Percentiles rank a stretch among this genome's conserved stretches.
Evolutionary conservation across 805 yeast species (phyloP).

Genomic region (Suhomyces canberraensis): DNA sequence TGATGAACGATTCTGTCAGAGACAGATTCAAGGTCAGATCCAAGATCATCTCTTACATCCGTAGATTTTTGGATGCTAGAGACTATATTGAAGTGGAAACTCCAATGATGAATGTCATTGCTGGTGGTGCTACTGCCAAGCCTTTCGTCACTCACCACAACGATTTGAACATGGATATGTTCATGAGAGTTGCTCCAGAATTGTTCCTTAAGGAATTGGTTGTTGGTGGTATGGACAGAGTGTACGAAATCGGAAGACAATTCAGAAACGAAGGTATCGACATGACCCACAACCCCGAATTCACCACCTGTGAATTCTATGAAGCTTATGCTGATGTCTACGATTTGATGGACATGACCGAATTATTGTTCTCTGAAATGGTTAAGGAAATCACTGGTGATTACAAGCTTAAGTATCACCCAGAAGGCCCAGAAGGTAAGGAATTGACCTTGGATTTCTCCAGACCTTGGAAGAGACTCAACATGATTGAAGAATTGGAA

Average conservation of each 20-base stretch:
- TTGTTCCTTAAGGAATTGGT: slow-evolving; percentile 92
- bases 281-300: slow-evolving; percentile 98
- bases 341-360: slow-evolving; percentile 94
- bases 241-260: slow-evolving; percentile 97
- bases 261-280: slow-evolving; percentile 99
- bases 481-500: slow-evolving; percentile 96
- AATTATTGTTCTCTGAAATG: slow-evolving; percentile 91
- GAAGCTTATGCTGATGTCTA: slow-evolving; percentile 97
- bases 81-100: slow-evolving; percentile 95
- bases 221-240: slow-evolving; percentile 98
- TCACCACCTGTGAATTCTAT: slow-evolving; percentile 97
- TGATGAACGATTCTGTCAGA: slow-evolving; percentile 85
- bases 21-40: slow-evolving; percentile 86
- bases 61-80: slow-evolving; percentile 81
- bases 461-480: slow-evolving; percentile 98
- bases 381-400: slow-evolving; percentile 92
- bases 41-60: slow-evolving; percentile 82
- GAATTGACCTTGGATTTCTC: slow-evolving; percentile 78
- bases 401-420: slow-evolving; percentile 84
- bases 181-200: slow-evolving; percentile 98
- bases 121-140: slow-evolving; percentile 99
- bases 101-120: slow-evolving; percentile 97
- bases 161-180: slow-evolving; percentile 93
- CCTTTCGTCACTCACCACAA: slow-evolving; percentile 97
- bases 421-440: slow-evolving; percentile 87